Evolutionary conservation across 306 rosid genomes (phyloP).

Genomic region (Lathyrus tuberosus): DNA sequence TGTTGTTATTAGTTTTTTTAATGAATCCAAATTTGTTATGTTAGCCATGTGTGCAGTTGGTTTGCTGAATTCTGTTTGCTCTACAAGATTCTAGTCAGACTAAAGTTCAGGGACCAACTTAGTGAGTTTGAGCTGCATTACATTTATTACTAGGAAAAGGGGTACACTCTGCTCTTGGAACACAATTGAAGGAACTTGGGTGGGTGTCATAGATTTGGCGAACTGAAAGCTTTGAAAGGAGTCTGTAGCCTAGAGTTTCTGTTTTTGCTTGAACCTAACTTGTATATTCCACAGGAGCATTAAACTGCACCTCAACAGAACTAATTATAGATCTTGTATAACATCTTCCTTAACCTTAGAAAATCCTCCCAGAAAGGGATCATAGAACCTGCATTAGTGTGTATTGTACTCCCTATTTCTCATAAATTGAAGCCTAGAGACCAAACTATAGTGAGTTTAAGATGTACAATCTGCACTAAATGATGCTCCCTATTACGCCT

Average conservation of each 20-base stretch:
- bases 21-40: too few species aligned
- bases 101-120: not conserved
- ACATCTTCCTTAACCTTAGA: constrained; percentile 5
- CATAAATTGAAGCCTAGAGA: not conserved
- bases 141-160: not conserved
- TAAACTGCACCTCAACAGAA: not conserved
- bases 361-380: not conserved
- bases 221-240: constrained; percentile 4
- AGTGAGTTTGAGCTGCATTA: not conserved
- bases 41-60: too few species aligned
- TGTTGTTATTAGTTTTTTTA: too few species aligned
- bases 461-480: not conserved
- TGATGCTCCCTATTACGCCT: not conserved
- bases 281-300: not conserved
- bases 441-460: constrained; percentile 5
- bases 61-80: too few species aligned
- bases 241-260: not conserved
- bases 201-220: not conserved
- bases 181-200: constrained; percentile 4
- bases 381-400: not conserved
- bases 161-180: not conserved
- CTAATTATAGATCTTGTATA: constrained; percentile 2
- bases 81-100: not conserved
- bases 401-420: not conserved
- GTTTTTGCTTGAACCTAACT: not conserved